Evolutionary conservation across 2,329 filamentous ascomycete genomes (phyloP).

Genomic region (Tolypocladium cylindrosporum): DNA sequence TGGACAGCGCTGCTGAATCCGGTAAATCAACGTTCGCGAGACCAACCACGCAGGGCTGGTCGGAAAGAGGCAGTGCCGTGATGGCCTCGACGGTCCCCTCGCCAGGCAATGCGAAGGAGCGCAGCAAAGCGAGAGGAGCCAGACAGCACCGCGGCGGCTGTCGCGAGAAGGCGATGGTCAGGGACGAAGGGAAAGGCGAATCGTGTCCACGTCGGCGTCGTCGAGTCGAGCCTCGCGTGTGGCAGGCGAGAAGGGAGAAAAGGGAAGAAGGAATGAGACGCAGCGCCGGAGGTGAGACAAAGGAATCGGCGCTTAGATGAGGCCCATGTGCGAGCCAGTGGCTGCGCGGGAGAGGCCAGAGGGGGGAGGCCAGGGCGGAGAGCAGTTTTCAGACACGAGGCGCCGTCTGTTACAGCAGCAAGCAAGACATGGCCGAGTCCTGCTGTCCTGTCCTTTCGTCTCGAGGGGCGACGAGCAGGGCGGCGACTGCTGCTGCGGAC

Average conservation of each 20-base stretch:
- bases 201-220: conserved; percentile 7
- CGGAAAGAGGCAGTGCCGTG: conserved; percentile 1
- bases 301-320: conserved; percentile 8
- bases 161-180: conserved; percentile 7
- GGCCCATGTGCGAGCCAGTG: conserved; percentile 7
- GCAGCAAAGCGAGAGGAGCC: neutral
- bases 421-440: conserved; percentile 2
- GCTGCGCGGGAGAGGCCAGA: neutral
- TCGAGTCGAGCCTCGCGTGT: conserved; percentile 8
- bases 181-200: conserved; percentile 4
- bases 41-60: conserved; percentile 9
- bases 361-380: neutral
- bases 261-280: conserved; percentile 14
- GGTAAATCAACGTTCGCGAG: conserved; percentile 12
- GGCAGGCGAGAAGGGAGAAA: conserved; percentile 8
- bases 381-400: neutral
- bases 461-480: neutral
- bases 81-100: conserved; percentile 3
- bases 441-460: neutral
- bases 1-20: conserved; percentile 47
- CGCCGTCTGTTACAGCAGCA: conserved; percentile 1
- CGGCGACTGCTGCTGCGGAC: neutral
- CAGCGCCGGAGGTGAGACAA: conserved; percentile 11
- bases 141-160: conserved; percentile 1
- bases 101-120: conserved; percentile 1